Base-by-base conservation (phyloP, 179 eudicot genomes). In the Silene vulgaris region DNA sequence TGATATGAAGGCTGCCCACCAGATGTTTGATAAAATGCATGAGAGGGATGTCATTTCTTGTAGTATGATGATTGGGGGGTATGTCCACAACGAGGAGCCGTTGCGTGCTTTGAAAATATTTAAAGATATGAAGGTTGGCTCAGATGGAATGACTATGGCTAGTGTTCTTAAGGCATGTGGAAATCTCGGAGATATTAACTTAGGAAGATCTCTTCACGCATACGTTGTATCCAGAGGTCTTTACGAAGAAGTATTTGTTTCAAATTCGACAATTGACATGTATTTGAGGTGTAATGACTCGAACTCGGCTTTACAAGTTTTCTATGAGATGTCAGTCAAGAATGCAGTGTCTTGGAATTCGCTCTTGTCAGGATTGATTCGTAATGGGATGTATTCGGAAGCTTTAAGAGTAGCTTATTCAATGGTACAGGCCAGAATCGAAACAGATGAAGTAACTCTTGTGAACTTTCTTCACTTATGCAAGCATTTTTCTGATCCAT, bases 281-380 rank as follows among this genome's bases (percentile, higher is more conserved):
- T 91, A 91, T 78, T 87, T 87, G 0, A 93, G 84, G 80, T 86
- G 87, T 67, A 57, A 64, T 50, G 93, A 88, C 35, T 64, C 85
- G 19, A 77, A 77, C 62, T 88, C 97, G 60, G 88, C 98, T 2
- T 75, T 72, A 40, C 75, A 68, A 80, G 86, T 80, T 23, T 93
- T 91, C 72, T 35, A 65, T 61, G 90, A 84, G 75, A 90, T 87
- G 84, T 71, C 81, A 23, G 19, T 74, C 11, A 89, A 77, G 86
- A 91, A 89, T 73, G 63, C 61, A 3, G 93, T 93, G 50, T 89
- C 93, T 1, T 93, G 97, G 95, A 91, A 91, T 77, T 86, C 90
- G 40, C 66, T 91, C 48, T 82, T 93, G 56, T 87, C 93, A 6
- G 98, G 93, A 40, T 78, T 86, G 82, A 82, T 85, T 56, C 84